Evolutionary conservation across 345 rosid genomes (phyloP).

Genomic region (Hibiscus trionum): DNA sequence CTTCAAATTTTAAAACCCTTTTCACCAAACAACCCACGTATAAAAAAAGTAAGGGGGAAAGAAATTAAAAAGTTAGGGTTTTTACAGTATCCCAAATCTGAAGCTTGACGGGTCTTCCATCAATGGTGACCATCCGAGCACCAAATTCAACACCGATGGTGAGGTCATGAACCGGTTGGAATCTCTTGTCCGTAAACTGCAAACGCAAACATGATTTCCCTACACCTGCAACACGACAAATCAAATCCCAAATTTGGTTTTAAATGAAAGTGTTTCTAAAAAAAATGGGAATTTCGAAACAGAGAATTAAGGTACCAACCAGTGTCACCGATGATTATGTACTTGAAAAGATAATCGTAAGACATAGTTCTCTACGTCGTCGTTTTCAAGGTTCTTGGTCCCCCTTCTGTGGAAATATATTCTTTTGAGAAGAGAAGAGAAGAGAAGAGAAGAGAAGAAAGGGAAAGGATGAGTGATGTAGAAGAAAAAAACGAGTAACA

Average conservation of each 20-base stretch:
- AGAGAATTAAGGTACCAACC: not conserved
- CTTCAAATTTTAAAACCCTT: not conserved
- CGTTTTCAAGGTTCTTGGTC: not conserved
- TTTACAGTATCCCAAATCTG: slow-evolving; percentile 73
- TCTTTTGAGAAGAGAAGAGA: no score
- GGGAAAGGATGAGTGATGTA: not conserved
- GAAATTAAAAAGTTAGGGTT: not conserved
- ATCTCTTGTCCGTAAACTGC: slow-evolving; percentile 74
- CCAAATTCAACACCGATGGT: slow-evolving; percentile 74
- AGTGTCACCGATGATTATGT: slow-evolving; percentile 48
- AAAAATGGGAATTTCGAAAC: not conserved
- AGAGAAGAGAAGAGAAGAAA: no score
- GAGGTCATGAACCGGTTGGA: slow-evolving; percentile 68
- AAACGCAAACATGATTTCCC: slow-evolving; percentile 64
- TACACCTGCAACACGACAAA: slow-evolving; percentile 34
- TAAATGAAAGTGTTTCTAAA: no score
- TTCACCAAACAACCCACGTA: not conserved
- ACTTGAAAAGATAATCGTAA: slow-evolving; percentile 20
- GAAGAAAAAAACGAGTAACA: not conserved
- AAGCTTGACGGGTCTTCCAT: slow-evolving; percentile 51
- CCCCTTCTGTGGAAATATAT: not conserved
- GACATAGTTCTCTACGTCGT: slow-evolving; percentile 27
- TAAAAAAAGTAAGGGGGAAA: not conserved
- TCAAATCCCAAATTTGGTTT: not conserved
- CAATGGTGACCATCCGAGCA: slow-evolving; percentile 71